Evolutionary conservation across 345 rosid genomes (phyloP).

Genomic region (Crucihimalaya himalaica): DNA sequence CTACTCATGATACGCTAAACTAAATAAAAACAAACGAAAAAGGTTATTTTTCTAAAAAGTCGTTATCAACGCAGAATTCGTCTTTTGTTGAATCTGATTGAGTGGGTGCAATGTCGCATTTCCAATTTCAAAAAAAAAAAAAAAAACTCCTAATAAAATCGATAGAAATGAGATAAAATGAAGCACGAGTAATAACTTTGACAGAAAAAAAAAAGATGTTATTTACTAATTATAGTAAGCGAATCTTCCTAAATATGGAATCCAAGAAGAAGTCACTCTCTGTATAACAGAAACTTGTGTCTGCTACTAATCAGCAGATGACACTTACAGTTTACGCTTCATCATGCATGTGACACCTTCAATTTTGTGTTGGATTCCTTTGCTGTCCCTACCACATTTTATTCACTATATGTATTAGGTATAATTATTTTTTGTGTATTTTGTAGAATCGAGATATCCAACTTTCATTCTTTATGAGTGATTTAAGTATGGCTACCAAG

Average conservation of each 20-base stretch:
- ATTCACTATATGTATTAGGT: neutral
- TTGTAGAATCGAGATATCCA: neutral
- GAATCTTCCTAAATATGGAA: constrained; percentile 37
- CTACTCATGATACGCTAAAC: constrained; percentile 3
- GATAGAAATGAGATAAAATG: constrained; percentile 1
- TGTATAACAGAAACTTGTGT: constrained; percentile 32
- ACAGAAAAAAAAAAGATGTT: neutral
- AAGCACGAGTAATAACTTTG: constrained; percentile 29
- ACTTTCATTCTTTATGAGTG: neutral
- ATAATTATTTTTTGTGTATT: neutral
- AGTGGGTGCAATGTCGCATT: constrained; percentile 34
- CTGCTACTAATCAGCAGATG: constrained; percentile 36
- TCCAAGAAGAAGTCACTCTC: constrained; percentile 36
- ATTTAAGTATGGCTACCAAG: neutral
- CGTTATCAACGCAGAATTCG: constrained; percentile 2
- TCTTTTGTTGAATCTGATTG: neutral
- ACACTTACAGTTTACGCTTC: constrained; percentile 28
- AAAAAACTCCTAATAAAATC: neutral
- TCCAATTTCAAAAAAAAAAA: neutral
- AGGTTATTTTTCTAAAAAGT: neutral
- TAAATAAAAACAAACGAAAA: neutral
- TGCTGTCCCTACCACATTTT: constrained; percentile 17
- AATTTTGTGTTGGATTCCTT: constrained; percentile 14
- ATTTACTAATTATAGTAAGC: constrained; percentile 30
- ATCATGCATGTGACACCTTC: constrained; percentile 26